A percentile compares a stretch with the other conserved stretches of the same genome.
Conservation (phyloP, 164 flowering plant genomes). For the Chimonanthus praecox region DNA sequence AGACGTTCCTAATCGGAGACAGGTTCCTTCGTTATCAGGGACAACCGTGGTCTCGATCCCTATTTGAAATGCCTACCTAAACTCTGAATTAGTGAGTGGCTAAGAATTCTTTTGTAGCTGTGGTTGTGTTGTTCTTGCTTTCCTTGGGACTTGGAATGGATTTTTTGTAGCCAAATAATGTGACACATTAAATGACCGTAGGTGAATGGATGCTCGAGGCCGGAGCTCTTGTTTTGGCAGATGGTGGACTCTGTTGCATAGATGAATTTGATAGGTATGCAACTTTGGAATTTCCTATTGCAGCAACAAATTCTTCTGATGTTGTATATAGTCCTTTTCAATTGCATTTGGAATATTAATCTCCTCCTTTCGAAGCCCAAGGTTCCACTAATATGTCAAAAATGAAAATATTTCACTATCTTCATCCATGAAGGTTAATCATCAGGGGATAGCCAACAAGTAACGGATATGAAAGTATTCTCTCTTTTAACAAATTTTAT, state of each 20-base stretch:
- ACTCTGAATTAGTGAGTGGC: too few species aligned
- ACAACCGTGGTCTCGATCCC: too few species aligned
- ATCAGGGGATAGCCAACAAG: too few species aligned
- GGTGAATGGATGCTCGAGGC: constrained; percentile 99
- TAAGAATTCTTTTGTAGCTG: neutral
- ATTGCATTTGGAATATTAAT: neutral
- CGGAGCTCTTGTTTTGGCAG: constrained; percentile 97
- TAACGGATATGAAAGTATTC: too few species aligned
- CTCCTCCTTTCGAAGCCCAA: too few species aligned
- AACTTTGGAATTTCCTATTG: neutral
- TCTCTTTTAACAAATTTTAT: too few species aligned
- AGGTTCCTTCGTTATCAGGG: too few species aligned
- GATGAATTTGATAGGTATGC: constrained; percentile 93
- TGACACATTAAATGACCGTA: constrained; percentile 14
- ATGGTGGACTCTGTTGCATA: constrained; percentile 97
- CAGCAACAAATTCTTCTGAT: neutral
- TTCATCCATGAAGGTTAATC: too few species aligned
- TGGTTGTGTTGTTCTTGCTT: neutral
- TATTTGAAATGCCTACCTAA: too few species aligned
- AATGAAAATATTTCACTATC: too few species aligned
- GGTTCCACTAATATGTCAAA: too few species aligned
- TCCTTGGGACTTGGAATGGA: neutral
- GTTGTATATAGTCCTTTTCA: neutral
- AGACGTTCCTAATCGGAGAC: too few species aligned
- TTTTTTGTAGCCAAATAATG: neutral